A percentile compares a stretch with the other conserved stretches of the same genome.
Conservation (phyloP, 129 eudicot genomes). For the Pseudognaphalium luteoalbum region DNA sequence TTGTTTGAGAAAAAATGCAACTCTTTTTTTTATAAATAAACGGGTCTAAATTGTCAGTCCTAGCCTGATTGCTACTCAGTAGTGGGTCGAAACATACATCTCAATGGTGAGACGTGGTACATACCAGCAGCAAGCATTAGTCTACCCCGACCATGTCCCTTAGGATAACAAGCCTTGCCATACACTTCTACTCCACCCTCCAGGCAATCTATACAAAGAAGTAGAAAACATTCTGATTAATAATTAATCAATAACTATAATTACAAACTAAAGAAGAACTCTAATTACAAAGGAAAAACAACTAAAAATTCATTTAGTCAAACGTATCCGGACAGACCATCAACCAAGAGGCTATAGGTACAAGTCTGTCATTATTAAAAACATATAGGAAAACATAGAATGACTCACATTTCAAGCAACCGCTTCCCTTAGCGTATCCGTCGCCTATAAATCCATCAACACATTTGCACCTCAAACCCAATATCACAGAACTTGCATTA, state of each 20-base stretch:
- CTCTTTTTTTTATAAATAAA: neutral
- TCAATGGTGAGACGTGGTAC: neutral
- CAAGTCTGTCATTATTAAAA: neutral
- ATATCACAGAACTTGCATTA: conserved; percentile 52
- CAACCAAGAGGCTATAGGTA: neutral
- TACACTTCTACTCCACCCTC: conserved; percentile 55
- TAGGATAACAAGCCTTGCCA: conserved; percentile 54
- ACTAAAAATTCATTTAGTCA: too few species aligned
- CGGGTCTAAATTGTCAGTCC: neutral
- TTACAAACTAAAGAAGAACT: neutral
- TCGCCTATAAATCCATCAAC: conserved; percentile 68
- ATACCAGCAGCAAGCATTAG: conserved; percentile 65
- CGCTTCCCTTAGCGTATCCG: conserved; percentile 64
- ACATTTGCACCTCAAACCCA: conserved; percentile 74
- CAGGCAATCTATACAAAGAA: conserved; percentile 52
- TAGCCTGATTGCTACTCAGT: neutral
- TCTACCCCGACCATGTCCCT: conserved; percentile 43
- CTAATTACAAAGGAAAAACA: neutral
- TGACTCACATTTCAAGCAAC: conserved; percentile 75
- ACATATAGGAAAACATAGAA: neutral
- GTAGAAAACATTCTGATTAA: neutral
- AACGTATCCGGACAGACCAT: neutral
- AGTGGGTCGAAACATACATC: neutral
- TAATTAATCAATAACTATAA: neutral
- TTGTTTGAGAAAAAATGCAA: neutral